Evolutionary conservation across 2,329 filamentous ascomycete genomes (phyloP).

Genomic region (Emericellopsis cladophorae): DNA sequence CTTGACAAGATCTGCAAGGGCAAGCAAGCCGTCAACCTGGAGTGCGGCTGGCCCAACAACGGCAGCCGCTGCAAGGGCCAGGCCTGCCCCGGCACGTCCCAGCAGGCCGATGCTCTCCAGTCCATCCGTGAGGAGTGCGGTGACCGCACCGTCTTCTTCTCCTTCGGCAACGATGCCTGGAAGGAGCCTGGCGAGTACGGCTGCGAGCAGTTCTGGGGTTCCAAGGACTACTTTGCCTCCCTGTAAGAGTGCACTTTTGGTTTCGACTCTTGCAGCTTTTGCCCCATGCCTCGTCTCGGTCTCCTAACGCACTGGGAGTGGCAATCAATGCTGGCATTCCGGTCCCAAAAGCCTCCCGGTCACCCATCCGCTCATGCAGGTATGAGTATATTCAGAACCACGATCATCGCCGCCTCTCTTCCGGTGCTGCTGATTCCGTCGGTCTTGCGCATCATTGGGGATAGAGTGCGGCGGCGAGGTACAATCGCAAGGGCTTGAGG

Average conservation of each 20-base stretch:
- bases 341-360: conserved; percentile 1
- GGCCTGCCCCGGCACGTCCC: conserved; percentile 50
- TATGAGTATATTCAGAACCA: background rate
- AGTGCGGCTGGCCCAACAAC: conserved; percentile 76
- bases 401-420: background rate
- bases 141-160: conserved; percentile 67
- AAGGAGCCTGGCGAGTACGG: conserved; percentile 56
- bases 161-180: conserved; percentile 68
- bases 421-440: background rate
- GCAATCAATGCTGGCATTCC: too few relatives aligned
- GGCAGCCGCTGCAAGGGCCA: conserved; percentile 55
- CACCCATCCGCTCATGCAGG: background rate
- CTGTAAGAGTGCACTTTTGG: conserved; percentile 3
- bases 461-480: background rate
- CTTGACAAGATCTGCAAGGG: conserved; percentile 58
- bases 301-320: too few relatives aligned
- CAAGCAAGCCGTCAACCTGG: conserved; percentile 68
- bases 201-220: conserved; percentile 77
- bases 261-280: conserved; percentile 8
- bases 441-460: background rate
- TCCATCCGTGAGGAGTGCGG: conserved; percentile 57
- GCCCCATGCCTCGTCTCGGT: conserved; percentile 4
- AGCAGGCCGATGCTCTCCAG: conserved; percentile 63
- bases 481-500: background rate
- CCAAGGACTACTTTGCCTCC: conserved; percentile 11